phyloP scores from a whole-genome alignment of 2,329 filamentous ascomycete genomes.

The Aspergillus aculeatus region DNA sequence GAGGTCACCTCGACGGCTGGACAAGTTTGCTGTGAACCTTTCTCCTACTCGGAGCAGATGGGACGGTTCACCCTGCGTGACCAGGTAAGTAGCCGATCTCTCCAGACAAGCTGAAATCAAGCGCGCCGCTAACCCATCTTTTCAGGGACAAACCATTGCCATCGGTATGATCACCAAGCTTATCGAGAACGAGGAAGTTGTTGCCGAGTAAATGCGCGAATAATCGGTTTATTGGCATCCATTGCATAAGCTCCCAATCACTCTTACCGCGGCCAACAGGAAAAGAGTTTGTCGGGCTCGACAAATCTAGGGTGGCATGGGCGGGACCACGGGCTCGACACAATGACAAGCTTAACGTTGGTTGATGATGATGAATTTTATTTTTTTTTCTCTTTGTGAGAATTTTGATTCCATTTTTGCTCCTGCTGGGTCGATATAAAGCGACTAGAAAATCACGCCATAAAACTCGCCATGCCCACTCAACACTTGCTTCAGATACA shows the following conservation, averaged over 20 bases:
- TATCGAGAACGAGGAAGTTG: constrained; percentile 41
- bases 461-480: neutral
- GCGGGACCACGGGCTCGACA: constrained; percentile 20
- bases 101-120: constrained; percentile 10
- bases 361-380: constrained; percentile 37
- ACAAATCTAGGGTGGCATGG: constrained; percentile 18
- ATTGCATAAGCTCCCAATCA: constrained; percentile 2
- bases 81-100: constrained; percentile 58
- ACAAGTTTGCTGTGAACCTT: constrained; percentile 86
- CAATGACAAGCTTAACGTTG: constrained; percentile 25
- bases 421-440: constrained; percentile 22
- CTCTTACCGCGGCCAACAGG: neutral
- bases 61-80: constrained; percentile 88
- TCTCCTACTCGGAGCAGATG: constrained; percentile 94
- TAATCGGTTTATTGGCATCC: neutral
- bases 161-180: constrained; percentile 99
- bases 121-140: constrained; percentile 22
- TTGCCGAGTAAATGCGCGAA: constrained; percentile 18
- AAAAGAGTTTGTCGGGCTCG: neutral
- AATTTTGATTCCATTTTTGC: constrained; percentile 17
- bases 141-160: constrained; percentile 93
- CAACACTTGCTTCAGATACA: neutral
- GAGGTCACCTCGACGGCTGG: constrained; percentile 83
- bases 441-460: neutral
- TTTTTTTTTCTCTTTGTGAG: constrained; percentile 25